These are phyloP conservation scores for Rosa rugosa DNA, from an alignment of 306 rosid genomes.

Conservation along the genomic window DNA sequence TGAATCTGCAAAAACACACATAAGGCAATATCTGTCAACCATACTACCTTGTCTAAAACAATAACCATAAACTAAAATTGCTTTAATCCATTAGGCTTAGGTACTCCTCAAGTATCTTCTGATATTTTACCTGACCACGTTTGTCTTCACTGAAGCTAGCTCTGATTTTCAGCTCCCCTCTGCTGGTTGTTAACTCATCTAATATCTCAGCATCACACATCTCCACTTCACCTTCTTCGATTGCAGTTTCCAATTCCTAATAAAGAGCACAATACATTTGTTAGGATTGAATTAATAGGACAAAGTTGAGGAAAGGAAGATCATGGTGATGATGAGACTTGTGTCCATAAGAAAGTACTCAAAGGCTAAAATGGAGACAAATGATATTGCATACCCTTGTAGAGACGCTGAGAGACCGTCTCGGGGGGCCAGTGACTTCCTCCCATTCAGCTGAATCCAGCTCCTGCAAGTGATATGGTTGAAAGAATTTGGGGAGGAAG, in stretches of 20 bases:
- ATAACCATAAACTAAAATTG: background rate
- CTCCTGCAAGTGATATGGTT: constrained; percentile 53
- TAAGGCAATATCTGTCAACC: background rate
- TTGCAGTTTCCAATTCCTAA: constrained; percentile 49
- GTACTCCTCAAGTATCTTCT: background rate
- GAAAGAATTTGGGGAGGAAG: constrained; percentile 66
- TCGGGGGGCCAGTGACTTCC: constrained; percentile 54
- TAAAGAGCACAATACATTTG: background rate
- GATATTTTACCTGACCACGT: constrained; percentile 41
- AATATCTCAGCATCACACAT: constrained; percentile 67
- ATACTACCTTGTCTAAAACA: background rate
- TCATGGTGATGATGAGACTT: constrained; percentile 1
- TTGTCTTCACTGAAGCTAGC: constrained; percentile 67
- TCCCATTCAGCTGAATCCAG: constrained; percentile 84
- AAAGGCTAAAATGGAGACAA: background rate
- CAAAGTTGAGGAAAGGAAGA: background rate
- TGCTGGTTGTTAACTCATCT: constrained; percentile 67
- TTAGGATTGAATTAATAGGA: background rate
- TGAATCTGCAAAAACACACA: constrained; percentile 37
- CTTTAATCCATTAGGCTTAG: background rate
- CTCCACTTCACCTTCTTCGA: constrained; percentile 36
- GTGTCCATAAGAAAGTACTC: background rate
- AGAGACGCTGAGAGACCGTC: constrained; percentile 37
- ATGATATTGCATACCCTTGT: constrained; percentile 36
- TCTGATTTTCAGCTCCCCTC: constrained; percentile 85